Base-by-base conservation (phyloP, 768 basidiomycete species). In the Exidia glandulosa region DNA sequence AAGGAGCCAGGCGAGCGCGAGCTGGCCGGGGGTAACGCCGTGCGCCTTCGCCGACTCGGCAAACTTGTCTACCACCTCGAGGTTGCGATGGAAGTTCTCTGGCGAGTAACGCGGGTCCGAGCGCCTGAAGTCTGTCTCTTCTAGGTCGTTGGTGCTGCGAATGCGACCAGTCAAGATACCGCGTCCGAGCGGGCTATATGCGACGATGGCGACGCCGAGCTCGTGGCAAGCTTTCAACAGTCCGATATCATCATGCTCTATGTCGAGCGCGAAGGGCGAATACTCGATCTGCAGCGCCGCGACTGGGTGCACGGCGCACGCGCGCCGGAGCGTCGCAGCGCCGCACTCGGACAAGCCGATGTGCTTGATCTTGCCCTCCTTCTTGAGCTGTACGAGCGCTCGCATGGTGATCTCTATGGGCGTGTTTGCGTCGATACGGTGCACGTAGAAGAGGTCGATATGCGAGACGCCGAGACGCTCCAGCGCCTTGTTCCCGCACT, bases 141-240 rank as follows among this genome's bases (percentile, higher is more conserved):
- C 59, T 52, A 75, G 66, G 54, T 72, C 72, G 23, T 62, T 66
- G 0, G 61, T 65, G 25, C 62, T 61, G 45, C 58, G 50, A 63
- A 29, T 66, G 62, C 57, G 66, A 9, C 72, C 73, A 10, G 66
- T 73, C n/a, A 77, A 59, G 19, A 76, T 66, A 14, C 76, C 76
- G 45, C 72, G 68, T 2, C 74, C 73, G 16, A 73, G 63, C 9
- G 73, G 73, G 25, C 66, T 66, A 37, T 74, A 74, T 14, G 69
- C 69, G 2, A 74, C 70, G 37, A 74, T 57, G 16, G 66, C 64
- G 3, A 73, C 67, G 2, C 73, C 73, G 23, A 66, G 60, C 61
- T 72, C 71, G 33, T 66, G 27, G 29, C 67, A 68, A 12, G 68
- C 64, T 19, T 66, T 65, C 34, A 71, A 55, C 31, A 75, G 45